These are phyloP conservation scores for Euphorbia schlechtendalii DNA, from an alignment of 441 rosid species.

Conservation along the genomic window DNA sequence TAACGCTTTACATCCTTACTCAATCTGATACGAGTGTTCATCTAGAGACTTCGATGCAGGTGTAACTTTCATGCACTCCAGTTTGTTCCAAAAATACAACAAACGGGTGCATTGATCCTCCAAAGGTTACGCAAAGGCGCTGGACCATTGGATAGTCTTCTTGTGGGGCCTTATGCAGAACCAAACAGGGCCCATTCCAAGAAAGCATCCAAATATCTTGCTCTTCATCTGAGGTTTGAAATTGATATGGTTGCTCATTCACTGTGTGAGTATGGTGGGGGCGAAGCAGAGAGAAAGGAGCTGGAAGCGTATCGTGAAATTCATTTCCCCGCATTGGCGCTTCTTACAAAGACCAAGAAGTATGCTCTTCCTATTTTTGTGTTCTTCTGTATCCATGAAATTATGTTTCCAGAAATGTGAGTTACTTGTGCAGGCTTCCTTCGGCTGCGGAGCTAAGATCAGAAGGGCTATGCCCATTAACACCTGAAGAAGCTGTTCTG, in stretches of 20 bases:
- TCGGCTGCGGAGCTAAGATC: slow-evolving; percentile 61
- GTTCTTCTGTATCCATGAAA: neutral
- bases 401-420: too few relatives aligned
- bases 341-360: slow-evolving; percentile 52
- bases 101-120: slow-evolving; percentile 68
- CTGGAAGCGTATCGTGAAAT: slow-evolving; percentile 78
- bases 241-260: slow-evolving; percentile 99
- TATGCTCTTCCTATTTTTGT: slow-evolving; percentile 26
- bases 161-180: slow-evolving; percentile 57
- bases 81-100: slow-evolving; percentile 82
- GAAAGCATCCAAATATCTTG: slow-evolving; percentile 68
- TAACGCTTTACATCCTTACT: slow-evolving; percentile 16
- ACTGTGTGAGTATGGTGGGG: slow-evolving; percentile 89
- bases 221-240: slow-evolving; percentile 88
- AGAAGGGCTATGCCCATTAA: slow-evolving; percentile 88
- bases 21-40: slow-evolving; percentile 45
- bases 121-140: slow-evolving; percentile 53
- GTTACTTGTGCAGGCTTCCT: slow-evolving; percentile 51
- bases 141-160: slow-evolving; percentile 66
- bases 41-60: slow-evolving; percentile 98
- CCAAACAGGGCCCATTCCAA: slow-evolving; percentile 29
- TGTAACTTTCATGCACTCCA: slow-evolving; percentile 86
- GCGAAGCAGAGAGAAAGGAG: slow-evolving; percentile 59
- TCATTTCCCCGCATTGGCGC: slow-evolving; percentile 77
- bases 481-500: slow-evolving; percentile 94